Base-by-base conservation (phyloP, 1,284 basidiomycete genomes). In the Porodaedalea pini region DNA sequence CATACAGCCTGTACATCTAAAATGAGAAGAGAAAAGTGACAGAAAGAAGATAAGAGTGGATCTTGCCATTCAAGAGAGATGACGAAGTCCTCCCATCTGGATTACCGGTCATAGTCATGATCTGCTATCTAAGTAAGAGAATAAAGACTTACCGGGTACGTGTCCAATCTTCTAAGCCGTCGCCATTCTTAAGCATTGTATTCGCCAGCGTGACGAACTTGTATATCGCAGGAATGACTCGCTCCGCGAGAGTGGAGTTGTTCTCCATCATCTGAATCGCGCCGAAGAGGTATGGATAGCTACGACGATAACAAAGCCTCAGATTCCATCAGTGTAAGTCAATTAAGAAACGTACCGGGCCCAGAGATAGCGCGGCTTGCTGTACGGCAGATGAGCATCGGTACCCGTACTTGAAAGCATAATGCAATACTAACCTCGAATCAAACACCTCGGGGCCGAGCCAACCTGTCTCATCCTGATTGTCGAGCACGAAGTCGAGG, bases 81-180 rank as follows among this genome's bases (percentile, higher is more conserved):
- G 36, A 79, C 77, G 62, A 81, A 82, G 62, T 83, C 80, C 65
- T 81, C 78, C 81, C 80, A 83, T 34, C n/a, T n/a, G n/a, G n/a
- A n/a, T n/a, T n/a, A n/a, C n/a, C n/a, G n/a, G n/a, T n/a, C n/a
- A n/a, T n/a, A n/a, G n/a, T n/a, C n/a, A n/a, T n/a, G n/a, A n/a
- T n/a, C n/a, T n/a, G n/a, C n/a, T n/a, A n/a, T n/a, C n/a, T n/a
- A n/a, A n/a, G n/a, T n/a, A n/a, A n/a, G n/a, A n/a, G n/a, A n/a
- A n/a, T n/a, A n/a, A n/a, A n/a, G n/a, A n/a, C n/a, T n/a, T n/a
- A n/a, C n/a, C 81, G 77, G 0, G 80, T 80, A 39, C 71, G 70
- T 11, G 78, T 70, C 81, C 81, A 83, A 15, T 73, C 67, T 25
- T 81, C 80, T 7, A 80, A 72, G 17, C 80, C 81, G 63, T 75